phyloP scores from a whole-genome alignment of 2,329 filamentous ascomycete species.

The Fusarium cicatricum region DNA sequence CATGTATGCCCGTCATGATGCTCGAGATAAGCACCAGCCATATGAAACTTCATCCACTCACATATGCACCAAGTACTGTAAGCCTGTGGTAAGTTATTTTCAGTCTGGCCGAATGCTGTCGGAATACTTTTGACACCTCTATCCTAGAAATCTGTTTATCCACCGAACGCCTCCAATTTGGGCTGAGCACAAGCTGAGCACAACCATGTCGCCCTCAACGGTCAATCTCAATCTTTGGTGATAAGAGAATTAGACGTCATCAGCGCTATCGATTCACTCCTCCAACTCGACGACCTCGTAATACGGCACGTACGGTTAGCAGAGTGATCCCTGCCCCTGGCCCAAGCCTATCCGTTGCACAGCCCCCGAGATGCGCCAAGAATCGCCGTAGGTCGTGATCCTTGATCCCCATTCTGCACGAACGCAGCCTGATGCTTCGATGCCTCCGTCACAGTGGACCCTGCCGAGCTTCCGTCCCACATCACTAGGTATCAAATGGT shows the following conservation, averaged over 20 bases:
- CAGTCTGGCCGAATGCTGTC: neutral
- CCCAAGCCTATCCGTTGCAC: slow-evolving; percentile 41
- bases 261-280: slow-evolving; percentile 25
- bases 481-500: neutral
- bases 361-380: slow-evolving; percentile 42
- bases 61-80: slow-evolving; percentile 11
- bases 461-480: slow-evolving; percentile 32
- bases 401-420: slow-evolving; percentile 34
- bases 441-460: slow-evolving; percentile 34
- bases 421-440: slow-evolving; percentile 38
- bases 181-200: too few species aligned
- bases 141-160: neutral
- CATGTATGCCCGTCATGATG: slow-evolving; percentile 30
- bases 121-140: too few species aligned
- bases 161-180: too few species aligned
- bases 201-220: too few species aligned
- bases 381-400: slow-evolving; percentile 34
- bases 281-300: slow-evolving; percentile 25
- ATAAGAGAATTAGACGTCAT: slow-evolving; percentile 26
- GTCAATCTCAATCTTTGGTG: neutral
- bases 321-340: slow-evolving; percentile 33
- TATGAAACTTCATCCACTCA: slow-evolving; percentile 4
- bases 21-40: slow-evolving; percentile 29
- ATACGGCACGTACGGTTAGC: slow-evolving; percentile 28
- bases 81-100: slow-evolving; percentile 3